A percentile compares a stretch with the other conserved stretches of the same genome.
These are phyloP conservation scores for Mortierella sp. DNA, from an alignment of 371 early-diverging fungal genomes.

Conservation along the genomic window DNA sequence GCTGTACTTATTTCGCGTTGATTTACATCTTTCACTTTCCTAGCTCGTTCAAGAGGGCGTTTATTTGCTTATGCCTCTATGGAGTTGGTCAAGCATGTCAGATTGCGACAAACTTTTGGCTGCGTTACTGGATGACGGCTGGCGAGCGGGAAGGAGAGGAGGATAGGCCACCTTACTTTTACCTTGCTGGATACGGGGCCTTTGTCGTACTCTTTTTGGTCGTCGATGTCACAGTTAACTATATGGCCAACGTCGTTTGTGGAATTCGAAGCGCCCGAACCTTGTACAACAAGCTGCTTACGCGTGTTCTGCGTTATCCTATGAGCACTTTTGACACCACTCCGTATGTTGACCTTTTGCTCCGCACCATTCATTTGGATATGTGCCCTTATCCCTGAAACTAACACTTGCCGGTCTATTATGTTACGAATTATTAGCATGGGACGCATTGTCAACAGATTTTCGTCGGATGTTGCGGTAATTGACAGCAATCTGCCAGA, in stretches of 20 bases:
- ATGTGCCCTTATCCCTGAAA: background rate
- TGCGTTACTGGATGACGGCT: slow-evolving; percentile 75
- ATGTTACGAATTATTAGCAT: slow-evolving; percentile 58
- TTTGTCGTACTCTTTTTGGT: slow-evolving; percentile 56
- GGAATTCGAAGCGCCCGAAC: slow-evolving; percentile 59
- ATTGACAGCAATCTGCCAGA: slow-evolving; percentile 70
- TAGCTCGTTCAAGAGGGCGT: slow-evolving; percentile 44
- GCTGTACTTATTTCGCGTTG: too few species aligned
- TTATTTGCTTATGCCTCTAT: slow-evolving; percentile 35
- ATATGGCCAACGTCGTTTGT: slow-evolving; percentile 49
- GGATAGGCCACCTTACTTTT: slow-evolving; percentile 35
- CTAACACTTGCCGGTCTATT: background rate
- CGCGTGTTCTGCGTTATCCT: slow-evolving; percentile 76
- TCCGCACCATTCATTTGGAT: slow-evolving; percentile 32
- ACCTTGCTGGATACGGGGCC: slow-evolving; percentile 58
- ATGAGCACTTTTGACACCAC: slow-evolving; percentile 88
- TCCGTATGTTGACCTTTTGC: slow-evolving; percentile 66
- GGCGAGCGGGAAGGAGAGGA: slow-evolving; percentile 51
- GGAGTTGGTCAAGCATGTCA: slow-evolving; percentile 63
- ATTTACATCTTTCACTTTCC: background rate
- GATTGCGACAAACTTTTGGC: slow-evolving; percentile 68
- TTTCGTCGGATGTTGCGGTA: slow-evolving; percentile 75
- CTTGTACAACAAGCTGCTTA: slow-evolving; percentile 80
- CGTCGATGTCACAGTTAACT: slow-evolving; percentile 58
- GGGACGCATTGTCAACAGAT: slow-evolving; percentile 83